Evolutionary conservation across 2,329 filamentous ascomycete species (phyloP).

Genomic region (Amauroascus verrucosus): DNA sequence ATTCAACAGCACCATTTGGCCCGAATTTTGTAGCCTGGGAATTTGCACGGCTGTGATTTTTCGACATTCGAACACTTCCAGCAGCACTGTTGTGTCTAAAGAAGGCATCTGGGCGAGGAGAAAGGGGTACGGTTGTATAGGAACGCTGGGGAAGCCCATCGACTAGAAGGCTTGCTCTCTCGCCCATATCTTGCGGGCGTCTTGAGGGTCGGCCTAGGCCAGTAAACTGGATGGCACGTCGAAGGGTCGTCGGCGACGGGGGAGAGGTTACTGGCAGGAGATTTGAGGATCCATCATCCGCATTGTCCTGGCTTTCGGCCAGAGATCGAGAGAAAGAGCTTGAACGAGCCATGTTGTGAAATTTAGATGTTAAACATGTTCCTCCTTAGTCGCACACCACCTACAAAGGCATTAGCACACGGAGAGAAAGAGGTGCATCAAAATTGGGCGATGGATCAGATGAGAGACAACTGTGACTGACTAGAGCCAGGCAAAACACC

Average conservation of each 20-base stretch:
- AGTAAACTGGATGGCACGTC: conserved; percentile 14
- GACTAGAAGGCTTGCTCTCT: conserved; percentile 30
- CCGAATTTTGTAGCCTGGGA: conserved; percentile 48
- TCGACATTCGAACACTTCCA: conserved; percentile 31
- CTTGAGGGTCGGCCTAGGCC: conserved; percentile 14
- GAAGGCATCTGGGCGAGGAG: conserved; percentile 25
- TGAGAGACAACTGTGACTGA: not conserved
- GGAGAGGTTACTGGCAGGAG: conserved; percentile 15
- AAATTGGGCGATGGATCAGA: not conserved
- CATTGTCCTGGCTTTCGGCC: conserved; percentile 8
- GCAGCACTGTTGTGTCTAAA: conserved; percentile 28
- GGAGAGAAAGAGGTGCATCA: not conserved
- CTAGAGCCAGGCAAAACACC: not conserved
- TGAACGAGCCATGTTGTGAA: conserved; percentile 12
- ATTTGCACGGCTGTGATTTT: conserved; percentile 41
- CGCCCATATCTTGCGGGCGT: conserved; percentile 16
- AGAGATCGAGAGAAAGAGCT: conserved; percentile 6
- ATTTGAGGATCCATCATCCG: conserved; percentile 10
- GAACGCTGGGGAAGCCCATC: conserved; percentile 22
- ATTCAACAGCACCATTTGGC: conserved; percentile 54
- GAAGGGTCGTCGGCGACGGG: conserved; percentile 13
- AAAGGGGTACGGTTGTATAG: conserved; percentile 29
- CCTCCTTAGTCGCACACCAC: not conserved
- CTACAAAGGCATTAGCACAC: not conserved
- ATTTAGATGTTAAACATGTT: conserved; percentile 2